Evolutionary conservation across 1,284 basidiomycete species (phyloP).

Genomic region (Marasmius oreades): DNA sequence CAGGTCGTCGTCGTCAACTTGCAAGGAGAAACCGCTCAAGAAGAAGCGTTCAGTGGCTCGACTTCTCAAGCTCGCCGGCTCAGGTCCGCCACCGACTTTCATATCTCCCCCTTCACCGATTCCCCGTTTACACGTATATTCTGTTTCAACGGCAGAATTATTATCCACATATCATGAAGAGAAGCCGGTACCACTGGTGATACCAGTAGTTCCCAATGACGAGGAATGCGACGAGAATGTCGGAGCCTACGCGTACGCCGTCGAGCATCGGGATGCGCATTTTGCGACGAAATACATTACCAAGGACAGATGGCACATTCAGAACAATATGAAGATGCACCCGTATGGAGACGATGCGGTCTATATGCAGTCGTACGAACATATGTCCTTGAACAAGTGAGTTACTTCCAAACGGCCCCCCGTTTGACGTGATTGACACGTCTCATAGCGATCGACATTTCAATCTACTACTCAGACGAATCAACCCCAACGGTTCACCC

Average conservation of each 20-base stretch:
- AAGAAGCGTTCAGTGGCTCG: slow-evolving; percentile 2
- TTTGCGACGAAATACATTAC: neutral
- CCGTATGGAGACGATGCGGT: slow-evolving; percentile 48
- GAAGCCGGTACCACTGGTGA: neutral
- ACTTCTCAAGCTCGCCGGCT: neutral
- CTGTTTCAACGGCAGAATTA: neutral
- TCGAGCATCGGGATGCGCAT: neutral
- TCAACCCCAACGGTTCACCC: slow-evolving; percentile 47
- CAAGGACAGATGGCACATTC: slow-evolving; percentile 28
- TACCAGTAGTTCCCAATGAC: neutral
- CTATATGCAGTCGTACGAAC: slow-evolving; percentile 64
- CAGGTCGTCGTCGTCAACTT: neutral
- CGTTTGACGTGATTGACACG: slow-evolving; percentile 11
- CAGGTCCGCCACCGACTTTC: neutral
- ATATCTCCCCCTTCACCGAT: neutral
- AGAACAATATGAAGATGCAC: slow-evolving; percentile 46
- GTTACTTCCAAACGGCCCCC: slow-evolving; percentile 19
- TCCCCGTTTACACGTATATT: neutral
- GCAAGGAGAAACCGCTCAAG: neutral
- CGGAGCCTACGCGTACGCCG: slow-evolving; percentile 2
- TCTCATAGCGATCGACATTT: slow-evolving; percentile 52
- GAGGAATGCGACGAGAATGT: slow-evolving; percentile 3
- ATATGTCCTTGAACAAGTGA: slow-evolving; percentile 55
- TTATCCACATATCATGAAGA: neutral
- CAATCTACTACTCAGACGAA: slow-evolving; percentile 46